Conservation (phyloP, 192 early-diverging fungal genomes). For the Powellomyces hirtus region DNA sequence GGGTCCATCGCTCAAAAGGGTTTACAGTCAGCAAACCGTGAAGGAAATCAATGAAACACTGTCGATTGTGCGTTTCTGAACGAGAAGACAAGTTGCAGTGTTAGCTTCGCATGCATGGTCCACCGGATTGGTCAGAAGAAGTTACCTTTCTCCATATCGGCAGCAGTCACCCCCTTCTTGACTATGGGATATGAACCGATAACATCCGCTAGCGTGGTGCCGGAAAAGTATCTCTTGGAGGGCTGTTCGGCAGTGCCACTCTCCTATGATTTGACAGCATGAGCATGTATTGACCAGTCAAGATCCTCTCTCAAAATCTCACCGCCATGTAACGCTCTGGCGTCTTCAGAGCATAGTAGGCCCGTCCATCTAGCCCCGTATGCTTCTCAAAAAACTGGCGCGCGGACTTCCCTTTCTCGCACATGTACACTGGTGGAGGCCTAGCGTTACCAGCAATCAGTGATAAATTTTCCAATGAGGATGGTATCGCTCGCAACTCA, state of each 20-base stretch:
- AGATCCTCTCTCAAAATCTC: background rate
- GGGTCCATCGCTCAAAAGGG: conserved; percentile 91
- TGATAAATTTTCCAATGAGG: background rate
- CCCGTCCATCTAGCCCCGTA: conserved; percentile 42
- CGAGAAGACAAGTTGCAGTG: background rate
- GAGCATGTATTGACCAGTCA: background rate
- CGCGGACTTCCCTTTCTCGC: conserved; percentile 87
- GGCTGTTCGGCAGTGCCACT: conserved; percentile 83
- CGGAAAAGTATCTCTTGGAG: conserved; percentile 89
- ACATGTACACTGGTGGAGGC: conserved; percentile 85
- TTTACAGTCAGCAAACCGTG: conserved; percentile 87
- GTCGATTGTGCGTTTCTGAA: conserved; percentile 70
- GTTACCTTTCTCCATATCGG: conserved; percentile 76
- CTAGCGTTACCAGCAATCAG: conserved; percentile 21
- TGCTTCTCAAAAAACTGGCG: conserved; percentile 81
- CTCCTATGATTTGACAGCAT: conserved; percentile 55
- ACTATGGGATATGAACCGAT: conserved; percentile 82
- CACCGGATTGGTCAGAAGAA: too few species aligned
- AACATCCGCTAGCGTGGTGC: conserved; percentile 82
- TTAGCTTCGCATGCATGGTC: background rate
- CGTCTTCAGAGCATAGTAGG: conserved; percentile 68
- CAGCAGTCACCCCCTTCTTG: conserved; percentile 57
- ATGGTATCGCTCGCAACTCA: conserved; percentile 21
- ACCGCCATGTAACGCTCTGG: conserved; percentile 76
- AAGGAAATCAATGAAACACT: conserved; percentile 88